A percentile compares a stretch with the other conserved stretches of the same genome.
Evolutionary conservation across 2,329 filamentous ascomycete genomes (phyloP).

Genomic region (Hymenoscyphus fructigenus): DNA sequence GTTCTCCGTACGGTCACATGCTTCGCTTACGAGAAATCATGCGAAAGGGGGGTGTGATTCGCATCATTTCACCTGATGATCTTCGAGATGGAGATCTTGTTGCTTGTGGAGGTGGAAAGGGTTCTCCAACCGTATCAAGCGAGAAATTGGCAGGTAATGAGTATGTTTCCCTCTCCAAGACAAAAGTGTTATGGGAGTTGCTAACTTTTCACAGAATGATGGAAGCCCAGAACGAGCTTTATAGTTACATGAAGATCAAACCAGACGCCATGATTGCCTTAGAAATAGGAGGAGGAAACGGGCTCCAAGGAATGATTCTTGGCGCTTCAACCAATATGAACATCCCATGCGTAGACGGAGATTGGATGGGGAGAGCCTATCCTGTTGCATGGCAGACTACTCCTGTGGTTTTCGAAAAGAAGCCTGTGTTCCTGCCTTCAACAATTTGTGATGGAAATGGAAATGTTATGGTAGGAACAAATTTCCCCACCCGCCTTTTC

Average conservation of each 20-base stretch:
- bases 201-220: slow-evolving; percentile 41
- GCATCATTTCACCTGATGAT: slow-evolving; percentile 51
- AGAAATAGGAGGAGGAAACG: slow-evolving; percentile 47
- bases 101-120: slow-evolving; percentile 46
- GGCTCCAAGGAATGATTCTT: slow-evolving; percentile 35
- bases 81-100: slow-evolving; percentile 46
- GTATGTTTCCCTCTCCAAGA: slow-evolving; percentile 39
- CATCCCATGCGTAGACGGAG: slow-evolving; percentile 43
- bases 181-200: slow-evolving; percentile 48
- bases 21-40: slow-evolving; percentile 52
- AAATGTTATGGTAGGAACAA: slow-evolving; percentile 41
- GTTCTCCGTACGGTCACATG: slow-evolving; percentile 50
- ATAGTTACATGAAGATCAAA: slow-evolving; percentile 40
- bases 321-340: slow-evolving; percentile 36
- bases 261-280: slow-evolving; percentile 44
- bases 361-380: slow-evolving; percentile 46
- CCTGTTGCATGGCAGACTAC: slow-evolving; percentile 40
- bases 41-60: slow-evolving; percentile 49
- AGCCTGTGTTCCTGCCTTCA: slow-evolving; percentile 46
- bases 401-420: slow-evolving; percentile 50
- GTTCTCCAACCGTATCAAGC: slow-evolving; percentile 44
- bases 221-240: slow-evolving; percentile 34
- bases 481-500: neutral
- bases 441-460: slow-evolving; percentile 53
- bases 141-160: slow-evolving; percentile 45